Percentiles rank a stretch among this genome's conserved stretches.
phyloP scores from a whole-genome alignment of 495 filamentous ascomycete genomes.

The Penicillium psychrofluorescens region DNA sequence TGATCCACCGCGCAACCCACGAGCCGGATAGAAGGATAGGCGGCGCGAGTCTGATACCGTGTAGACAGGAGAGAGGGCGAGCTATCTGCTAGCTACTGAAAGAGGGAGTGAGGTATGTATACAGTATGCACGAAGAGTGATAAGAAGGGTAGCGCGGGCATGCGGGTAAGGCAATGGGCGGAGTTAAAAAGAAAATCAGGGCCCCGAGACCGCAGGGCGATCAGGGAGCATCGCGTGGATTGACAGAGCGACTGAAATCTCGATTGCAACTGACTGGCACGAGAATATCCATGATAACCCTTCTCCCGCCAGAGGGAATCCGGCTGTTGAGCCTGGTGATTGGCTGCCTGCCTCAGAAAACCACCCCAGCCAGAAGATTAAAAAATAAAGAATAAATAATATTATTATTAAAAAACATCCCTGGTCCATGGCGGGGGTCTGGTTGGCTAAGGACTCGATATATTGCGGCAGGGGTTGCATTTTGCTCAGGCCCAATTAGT shows the following conservation, averaged over 20 bases:
- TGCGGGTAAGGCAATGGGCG: slow-evolving; percentile 27
- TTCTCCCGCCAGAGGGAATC: slow-evolving; percentile 8
- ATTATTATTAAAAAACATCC: slow-evolving; percentile 9
- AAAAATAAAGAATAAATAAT: slow-evolving; percentile 4
- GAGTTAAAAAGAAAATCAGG: slow-evolving; percentile 29
- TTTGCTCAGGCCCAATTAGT: slow-evolving; percentile 10
- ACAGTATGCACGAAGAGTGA: slow-evolving; percentile 17
- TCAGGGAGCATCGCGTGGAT: slow-evolving; percentile 15
- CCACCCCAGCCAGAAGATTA: slow-evolving; percentile 1
- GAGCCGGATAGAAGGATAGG: slow-evolving; percentile 10
- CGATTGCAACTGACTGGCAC: slow-evolving; percentile 28
- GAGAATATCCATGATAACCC: slow-evolving; percentile 26
- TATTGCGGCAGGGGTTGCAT: slow-evolving; percentile 22
- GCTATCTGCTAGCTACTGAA: neutral
- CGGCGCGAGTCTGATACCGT: neutral
- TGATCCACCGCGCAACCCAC: slow-evolving; percentile 19
- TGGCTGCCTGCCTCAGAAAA: slow-evolving; percentile 10
- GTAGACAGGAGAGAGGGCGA: neutral
- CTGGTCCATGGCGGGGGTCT: slow-evolving; percentile 13
- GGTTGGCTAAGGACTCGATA: slow-evolving; percentile 24
- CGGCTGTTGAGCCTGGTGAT: slow-evolving; percentile 10
- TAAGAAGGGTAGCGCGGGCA: slow-evolving; percentile 12
- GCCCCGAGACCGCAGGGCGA: slow-evolving; percentile 9
- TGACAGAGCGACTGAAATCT: slow-evolving; percentile 15
- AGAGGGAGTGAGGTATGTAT: slow-evolving; percentile 14